Evolutionary conservation across 129 eudicot species (phyloP).

Genomic region (Tagetes patula): DNA sequence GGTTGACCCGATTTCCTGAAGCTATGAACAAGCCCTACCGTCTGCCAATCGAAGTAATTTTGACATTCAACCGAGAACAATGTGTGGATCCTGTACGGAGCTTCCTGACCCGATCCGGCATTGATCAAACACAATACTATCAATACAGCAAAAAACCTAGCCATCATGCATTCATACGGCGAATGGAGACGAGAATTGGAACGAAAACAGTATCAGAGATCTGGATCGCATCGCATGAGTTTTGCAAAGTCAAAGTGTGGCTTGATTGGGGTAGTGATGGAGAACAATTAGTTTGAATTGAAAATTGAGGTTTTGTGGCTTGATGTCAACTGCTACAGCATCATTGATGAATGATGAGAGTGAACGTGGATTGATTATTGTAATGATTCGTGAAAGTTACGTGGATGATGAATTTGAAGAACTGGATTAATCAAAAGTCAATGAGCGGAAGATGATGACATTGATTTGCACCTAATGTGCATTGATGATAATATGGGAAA

Average conservation of each 20-base stretch:
- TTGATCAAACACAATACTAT: constrained; percentile 32
- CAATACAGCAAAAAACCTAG: constrained; percentile 19
- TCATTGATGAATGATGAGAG: constrained; percentile 25
- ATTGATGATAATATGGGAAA: no score
- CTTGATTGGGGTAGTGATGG: constrained; percentile 18
- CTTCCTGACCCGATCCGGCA: constrained; percentile 40
- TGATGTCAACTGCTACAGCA: constrained; percentile 21
- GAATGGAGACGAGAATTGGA: constrained; percentile 20
- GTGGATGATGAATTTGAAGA: constrained; percentile 15
- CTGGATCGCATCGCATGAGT: constrained; percentile 49
- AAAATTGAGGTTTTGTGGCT: constrained; percentile 15
- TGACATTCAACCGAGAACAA: constrained; percentile 95
- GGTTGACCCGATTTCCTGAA: constrained; percentile 79
- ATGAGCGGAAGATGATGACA: neutral
- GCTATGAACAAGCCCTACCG: constrained; percentile 97
- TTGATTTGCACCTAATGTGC: neutral
- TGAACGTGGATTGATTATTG: constrained; percentile 27
- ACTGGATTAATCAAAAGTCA: constrained; percentile 23
- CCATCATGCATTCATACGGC: constrained; percentile 48
- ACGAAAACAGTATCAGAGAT: constrained; percentile 43
- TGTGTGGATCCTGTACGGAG: constrained; percentile 86
- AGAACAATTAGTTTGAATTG: constrained; percentile 25
- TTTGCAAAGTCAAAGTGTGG: constrained; percentile 18
- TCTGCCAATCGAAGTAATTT: constrained; percentile 98
- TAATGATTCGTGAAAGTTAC: constrained; percentile 21